Base-by-base conservation (phyloP, 495 filamentous ascomycete genomes). In the Neurospora sublineolata region DNA sequence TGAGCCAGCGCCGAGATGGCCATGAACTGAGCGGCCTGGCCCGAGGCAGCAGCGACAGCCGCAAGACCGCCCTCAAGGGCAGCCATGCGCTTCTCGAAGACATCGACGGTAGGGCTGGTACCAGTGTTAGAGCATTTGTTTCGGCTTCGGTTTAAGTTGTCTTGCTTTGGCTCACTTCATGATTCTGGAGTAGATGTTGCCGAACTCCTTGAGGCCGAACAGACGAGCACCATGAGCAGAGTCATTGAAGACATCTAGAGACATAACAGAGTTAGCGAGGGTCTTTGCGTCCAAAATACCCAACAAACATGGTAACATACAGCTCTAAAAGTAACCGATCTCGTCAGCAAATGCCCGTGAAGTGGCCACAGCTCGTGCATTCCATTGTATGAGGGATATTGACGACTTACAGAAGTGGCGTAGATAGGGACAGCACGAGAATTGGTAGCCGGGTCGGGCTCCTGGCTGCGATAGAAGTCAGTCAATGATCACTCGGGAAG, bases 131-230 rank as follows among this genome's bases (percentile, higher is more conserved):
- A 18, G 27, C 11, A 64, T 14, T 64, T 64, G 2, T 36, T 64
- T 64, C 52, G 52, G 14, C 11, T 18, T 40, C 5, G 44, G 23
- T 46, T 23, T 30, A 37, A 18, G 27, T 18, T 64, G 6, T 33
- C 52, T 64, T 33, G 27, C 5, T 64, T 33, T 18, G 27, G 80
- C 84, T 76, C 69, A 87, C 85, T 99, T 99, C 93, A 96, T 97
- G 76, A 99, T 95, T 71, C 95, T 91, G 77, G 90, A 93, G 86
- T 99, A 99, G 83, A 99, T 97, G 82, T 99, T 97, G 79, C 94
- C 96, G 79, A 96, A 94, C 81, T 97, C 94, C 80, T 97, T 97
- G 82, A 99, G 93, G 75, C 93, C 93, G 79, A 99, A 99, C 33
- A 99, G 90, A 77, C 94, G 89, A 69, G 96, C 96, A 74, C 94